Conservation (phyloP, 2,329 filamentous ascomycete genomes). For the Aspergillus awamori region DNA sequence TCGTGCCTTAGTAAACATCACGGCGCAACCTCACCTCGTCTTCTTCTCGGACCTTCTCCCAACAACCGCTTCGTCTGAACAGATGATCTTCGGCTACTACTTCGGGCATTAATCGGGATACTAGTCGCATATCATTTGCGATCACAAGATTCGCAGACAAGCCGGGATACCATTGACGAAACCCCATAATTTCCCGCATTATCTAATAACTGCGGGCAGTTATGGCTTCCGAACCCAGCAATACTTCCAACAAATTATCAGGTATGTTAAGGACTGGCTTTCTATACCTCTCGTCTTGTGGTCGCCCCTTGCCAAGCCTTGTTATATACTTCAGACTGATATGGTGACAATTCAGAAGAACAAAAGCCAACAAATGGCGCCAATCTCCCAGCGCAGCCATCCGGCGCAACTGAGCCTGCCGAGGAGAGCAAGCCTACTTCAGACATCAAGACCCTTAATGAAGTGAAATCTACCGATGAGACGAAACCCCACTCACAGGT, state of each 20-base stretch:
- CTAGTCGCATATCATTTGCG: slow-evolving; percentile 22
- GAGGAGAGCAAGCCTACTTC: slow-evolving; percentile 8
- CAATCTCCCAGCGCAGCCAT: not conserved
- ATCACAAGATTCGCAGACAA: slow-evolving; percentile 6
- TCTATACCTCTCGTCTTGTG: not conserved
- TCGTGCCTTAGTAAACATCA: slow-evolving; percentile 37
- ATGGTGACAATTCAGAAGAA: slow-evolving; percentile 21
- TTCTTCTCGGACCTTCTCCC: slow-evolving; percentile 20
- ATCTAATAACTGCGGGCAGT: slow-evolving; percentile 7
- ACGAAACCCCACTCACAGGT: slow-evolving; percentile 15
- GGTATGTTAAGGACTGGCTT: slow-evolving; percentile 27
- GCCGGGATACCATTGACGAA: not conserved
- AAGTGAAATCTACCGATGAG: slow-evolving; percentile 16
- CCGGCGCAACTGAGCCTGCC: not conserved
- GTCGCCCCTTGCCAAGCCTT: not conserved
- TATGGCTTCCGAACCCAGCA: slow-evolving; percentile 31
- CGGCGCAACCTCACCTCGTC: slow-evolving; percentile 36
- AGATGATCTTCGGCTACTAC: slow-evolving; percentile 14
- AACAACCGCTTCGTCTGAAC: slow-evolving; percentile 16
- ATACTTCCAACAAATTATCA: slow-evolving; percentile 17
- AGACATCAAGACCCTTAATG: slow-evolving; percentile 6
- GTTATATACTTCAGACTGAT: not conserved
- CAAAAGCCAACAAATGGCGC: slow-evolving; percentile 19
- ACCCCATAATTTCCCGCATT: slow-evolving; percentile 18
- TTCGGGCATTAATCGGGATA: slow-evolving; percentile 10